phyloP scores from a whole-genome alignment of 495 filamentous ascomycete genomes.

The Xylaria telfairii region DNA sequence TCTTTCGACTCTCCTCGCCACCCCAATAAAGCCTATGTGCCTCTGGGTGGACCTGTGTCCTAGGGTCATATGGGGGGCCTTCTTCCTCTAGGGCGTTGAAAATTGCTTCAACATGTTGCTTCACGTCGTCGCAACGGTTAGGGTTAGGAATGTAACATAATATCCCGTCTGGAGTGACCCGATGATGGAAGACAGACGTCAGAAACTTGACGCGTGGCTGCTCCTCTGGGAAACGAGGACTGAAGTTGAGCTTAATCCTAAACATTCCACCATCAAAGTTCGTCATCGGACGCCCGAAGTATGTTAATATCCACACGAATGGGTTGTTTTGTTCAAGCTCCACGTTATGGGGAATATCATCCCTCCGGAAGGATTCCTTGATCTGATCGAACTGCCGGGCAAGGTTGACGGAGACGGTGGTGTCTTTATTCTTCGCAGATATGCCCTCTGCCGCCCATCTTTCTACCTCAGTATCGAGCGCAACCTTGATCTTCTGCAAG shows the following conservation, averaged over 20 bases:
- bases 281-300: slow-evolving; percentile 92
- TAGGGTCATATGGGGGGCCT: slow-evolving; percentile 84
- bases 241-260: slow-evolving; percentile 78
- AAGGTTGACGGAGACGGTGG: slow-evolving; percentile 78
- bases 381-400: slow-evolving; percentile 86
- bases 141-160: slow-evolving; percentile 78
- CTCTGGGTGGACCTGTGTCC: slow-evolving; percentile 86
- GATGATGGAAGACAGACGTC: slow-evolving; percentile 84
- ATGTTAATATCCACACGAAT: slow-evolving; percentile 70
- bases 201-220: slow-evolving; percentile 85
- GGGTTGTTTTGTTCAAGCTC: slow-evolving; percentile 76
- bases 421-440: slow-evolving; percentile 66
- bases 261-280: slow-evolving; percentile 93
- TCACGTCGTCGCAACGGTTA: slow-evolving; percentile 74
- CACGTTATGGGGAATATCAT: slow-evolving; percentile 73
- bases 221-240: slow-evolving; percentile 88
- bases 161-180: slow-evolving; percentile 77
- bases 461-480: slow-evolving; percentile 73
- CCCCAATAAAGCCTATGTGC: slow-evolving; percentile 92
- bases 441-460: slow-evolving; percentile 75
- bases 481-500: slow-evolving; percentile 66
- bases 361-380: slow-evolving; percentile 70
- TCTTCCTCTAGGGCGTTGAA: slow-evolving; percentile 86
- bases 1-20: slow-evolving; percentile 72
- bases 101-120: slow-evolving; percentile 84